Conservation (phyloP, 257 asterid genomes). For the Capsicum pubescens region DNA sequence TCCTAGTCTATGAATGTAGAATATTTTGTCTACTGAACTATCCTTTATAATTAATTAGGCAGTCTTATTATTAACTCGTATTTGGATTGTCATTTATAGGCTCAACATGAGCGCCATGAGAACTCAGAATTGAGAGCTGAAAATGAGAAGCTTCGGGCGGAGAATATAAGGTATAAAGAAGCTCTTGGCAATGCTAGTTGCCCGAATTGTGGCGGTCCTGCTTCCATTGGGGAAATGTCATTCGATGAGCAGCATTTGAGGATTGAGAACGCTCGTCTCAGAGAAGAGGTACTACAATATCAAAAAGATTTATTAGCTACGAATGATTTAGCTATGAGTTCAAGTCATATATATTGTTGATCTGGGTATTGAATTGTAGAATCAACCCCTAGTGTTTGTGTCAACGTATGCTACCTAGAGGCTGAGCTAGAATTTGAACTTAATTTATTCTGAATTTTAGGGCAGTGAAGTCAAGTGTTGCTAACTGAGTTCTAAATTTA, state of each 20-base stretch:
- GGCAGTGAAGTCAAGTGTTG: background rate
- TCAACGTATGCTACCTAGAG: background rate
- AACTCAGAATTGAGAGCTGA: constrained; percentile 63
- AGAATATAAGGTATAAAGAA: constrained; percentile 67
- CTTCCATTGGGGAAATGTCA: constrained; percentile 76
- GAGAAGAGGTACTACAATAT: constrained; percentile 60
- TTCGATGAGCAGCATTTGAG: constrained; percentile 75
- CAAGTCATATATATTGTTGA: too few species aligned
- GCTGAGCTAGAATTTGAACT: background rate
- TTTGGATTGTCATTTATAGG: constrained; percentile 39
- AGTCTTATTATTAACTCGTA: background rate
- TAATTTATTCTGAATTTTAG: background rate
- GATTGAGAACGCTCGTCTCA: constrained; percentile 73
- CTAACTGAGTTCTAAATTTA: background rate
- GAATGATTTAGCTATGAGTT: too few species aligned
- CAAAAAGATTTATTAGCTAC: too few species aligned
- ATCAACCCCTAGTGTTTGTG: background rate
- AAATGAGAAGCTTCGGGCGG: constrained; percentile 73
- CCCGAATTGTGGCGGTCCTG: constrained; percentile 75
- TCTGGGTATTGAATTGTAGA: background rate
- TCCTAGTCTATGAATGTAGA: too few species aligned
- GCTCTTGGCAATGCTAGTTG: constrained; percentile 67
- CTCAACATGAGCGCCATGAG: constrained; percentile 74
- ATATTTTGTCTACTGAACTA: too few species aligned
- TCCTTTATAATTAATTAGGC: background rate